phyloP scores from a whole-genome alignment of 352 stramenopile genomes.

The Globisporangium ultimum region DNA sequence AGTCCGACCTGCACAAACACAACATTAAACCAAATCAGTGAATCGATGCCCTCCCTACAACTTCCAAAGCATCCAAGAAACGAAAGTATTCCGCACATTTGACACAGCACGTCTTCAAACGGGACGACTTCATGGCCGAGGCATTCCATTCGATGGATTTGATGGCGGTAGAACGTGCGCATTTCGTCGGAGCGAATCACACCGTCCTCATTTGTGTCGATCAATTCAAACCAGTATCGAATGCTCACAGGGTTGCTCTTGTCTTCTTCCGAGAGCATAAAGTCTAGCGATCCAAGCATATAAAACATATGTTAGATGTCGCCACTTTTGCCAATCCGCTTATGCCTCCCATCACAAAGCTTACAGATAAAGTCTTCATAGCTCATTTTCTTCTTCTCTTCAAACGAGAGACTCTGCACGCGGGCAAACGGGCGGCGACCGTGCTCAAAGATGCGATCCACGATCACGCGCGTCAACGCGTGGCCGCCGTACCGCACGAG shows the following conservation, averaged over 20 bases:
- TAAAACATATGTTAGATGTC: neutral
- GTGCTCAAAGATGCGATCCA: conserved; percentile 86
- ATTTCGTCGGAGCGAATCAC: conserved; percentile 97
- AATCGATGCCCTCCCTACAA: conserved; percentile 20
- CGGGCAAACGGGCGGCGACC: conserved; percentile 78
- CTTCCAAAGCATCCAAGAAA: conserved; percentile 15
- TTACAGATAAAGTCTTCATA: conserved; percentile 91
- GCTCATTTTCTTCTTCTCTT: conserved; percentile 90
- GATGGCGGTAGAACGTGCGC: conserved; percentile 91
- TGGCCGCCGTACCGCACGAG: conserved; percentile 83
- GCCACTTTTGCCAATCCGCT: neutral
- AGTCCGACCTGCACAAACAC: conserved; percentile 40
- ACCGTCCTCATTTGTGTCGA: conserved; percentile 97
- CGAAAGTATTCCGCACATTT: conserved; percentile 86
- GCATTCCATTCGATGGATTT: conserved; percentile 97
- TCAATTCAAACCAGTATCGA: conserved; percentile 98
- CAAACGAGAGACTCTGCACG: conserved; percentile 62
- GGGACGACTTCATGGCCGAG: conserved; percentile 97
- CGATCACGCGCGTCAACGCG: conserved; percentile 81
- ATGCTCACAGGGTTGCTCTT: conserved; percentile 96
- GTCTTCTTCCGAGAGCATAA: conserved; percentile 99
- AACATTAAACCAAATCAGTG: conserved; percentile 22
- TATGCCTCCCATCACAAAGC: conserved; percentile 5
- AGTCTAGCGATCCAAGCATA: conserved; percentile 59
- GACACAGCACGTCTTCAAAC: conserved; percentile 98